Conservation (phyloP, 2,329 filamentous ascomycete species). For the Waltergamsia citrina region DNA sequence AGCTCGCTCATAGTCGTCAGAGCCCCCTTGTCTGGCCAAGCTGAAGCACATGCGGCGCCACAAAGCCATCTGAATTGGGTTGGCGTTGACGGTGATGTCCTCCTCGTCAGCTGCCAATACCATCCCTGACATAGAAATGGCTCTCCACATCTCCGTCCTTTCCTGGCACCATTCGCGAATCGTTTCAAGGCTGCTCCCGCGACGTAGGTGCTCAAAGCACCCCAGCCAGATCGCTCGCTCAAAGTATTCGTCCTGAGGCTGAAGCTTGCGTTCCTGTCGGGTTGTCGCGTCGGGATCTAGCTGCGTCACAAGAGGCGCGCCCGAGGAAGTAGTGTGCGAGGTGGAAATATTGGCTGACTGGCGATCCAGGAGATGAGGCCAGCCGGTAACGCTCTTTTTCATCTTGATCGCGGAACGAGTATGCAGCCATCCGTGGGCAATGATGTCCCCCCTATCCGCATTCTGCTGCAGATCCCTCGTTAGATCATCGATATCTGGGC, state of each 20-base stretch:
- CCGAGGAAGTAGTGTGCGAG: constrained; percentile 47
- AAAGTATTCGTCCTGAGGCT: constrained; percentile 77
- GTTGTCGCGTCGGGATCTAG: constrained; percentile 86
- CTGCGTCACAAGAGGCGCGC: constrained; percentile 67
- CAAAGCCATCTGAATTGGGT: constrained; percentile 41
- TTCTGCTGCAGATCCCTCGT: constrained; percentile 67
- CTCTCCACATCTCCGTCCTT: constrained; percentile 81
- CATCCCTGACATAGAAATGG: constrained; percentile 68
- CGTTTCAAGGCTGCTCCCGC: constrained; percentile 64
- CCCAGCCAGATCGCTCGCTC: constrained; percentile 87
- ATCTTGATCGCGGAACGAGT: constrained; percentile 85
- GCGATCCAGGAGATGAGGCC: constrained; percentile 55
- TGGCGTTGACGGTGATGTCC: constrained; percentile 17
- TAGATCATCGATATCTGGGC: constrained; percentile 64
- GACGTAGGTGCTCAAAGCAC: constrained; percentile 86
- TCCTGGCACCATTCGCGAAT: constrained; percentile 83
- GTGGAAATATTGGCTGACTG: constrained; percentile 45
- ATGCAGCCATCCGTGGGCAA: constrained; percentile 85
- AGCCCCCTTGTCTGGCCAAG: constrained; percentile 57
- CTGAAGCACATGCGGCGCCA: constrained; percentile 74
- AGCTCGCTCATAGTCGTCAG: constrained; percentile 73
- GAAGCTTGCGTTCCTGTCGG: constrained; percentile 66
- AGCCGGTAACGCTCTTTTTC: constrained; percentile 69
- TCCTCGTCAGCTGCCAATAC: constrained; percentile 42
- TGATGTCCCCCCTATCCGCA: constrained; percentile 70